Percentiles rank a stretch among this genome's conserved stretches.
phyloP scores from a whole-genome alignment of 2,329 filamentous ascomycete genomes.

The Xylaria sp. region DNA sequence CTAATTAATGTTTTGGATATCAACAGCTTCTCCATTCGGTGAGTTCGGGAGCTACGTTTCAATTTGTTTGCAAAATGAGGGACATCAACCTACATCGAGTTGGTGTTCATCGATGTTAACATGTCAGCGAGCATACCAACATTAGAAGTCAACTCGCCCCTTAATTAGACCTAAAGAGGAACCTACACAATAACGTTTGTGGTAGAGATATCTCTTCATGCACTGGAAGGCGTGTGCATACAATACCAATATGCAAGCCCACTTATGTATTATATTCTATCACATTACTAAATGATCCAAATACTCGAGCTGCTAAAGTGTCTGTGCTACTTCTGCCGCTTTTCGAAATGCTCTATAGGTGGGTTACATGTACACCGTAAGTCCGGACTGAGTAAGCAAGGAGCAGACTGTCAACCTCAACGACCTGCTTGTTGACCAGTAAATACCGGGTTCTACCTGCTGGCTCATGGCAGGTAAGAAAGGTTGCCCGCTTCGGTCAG shows the following conservation, averaged over 20 bases:
- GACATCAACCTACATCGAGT: not conserved
- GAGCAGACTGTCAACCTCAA: not conserved
- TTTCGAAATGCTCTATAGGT: not conserved
- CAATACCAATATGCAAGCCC: constrained; percentile 3
- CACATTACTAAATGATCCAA: not conserved
- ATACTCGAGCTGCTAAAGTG: not conserved
- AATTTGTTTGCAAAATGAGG: not conserved
- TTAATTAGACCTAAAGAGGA: not conserved
- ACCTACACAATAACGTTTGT: not conserved
- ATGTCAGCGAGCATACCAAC: constrained; percentile 6
- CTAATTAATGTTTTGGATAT: constrained; percentile 16
- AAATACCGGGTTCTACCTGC: constrained; percentile 8
- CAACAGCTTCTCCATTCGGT: not conserved
- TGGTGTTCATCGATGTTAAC: not conserved
- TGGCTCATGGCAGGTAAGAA: not conserved
- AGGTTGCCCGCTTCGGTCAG: not conserved
- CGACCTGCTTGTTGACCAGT: not conserved
- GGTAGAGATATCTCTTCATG: not conserved
- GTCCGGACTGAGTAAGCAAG: not conserved
- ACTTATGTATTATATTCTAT: not conserved
- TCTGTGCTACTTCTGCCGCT: not conserved
- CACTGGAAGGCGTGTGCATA: not conserved
- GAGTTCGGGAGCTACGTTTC: not conserved
- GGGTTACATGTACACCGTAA: constrained; percentile 3
- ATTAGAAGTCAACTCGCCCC: not conserved